Evolutionary conservation across 2,329 filamentous ascomycete genomes (phyloP), one percentile per base, ranked within the genome.

Genomic region (Tolypocladium pustulatum): DNA sequence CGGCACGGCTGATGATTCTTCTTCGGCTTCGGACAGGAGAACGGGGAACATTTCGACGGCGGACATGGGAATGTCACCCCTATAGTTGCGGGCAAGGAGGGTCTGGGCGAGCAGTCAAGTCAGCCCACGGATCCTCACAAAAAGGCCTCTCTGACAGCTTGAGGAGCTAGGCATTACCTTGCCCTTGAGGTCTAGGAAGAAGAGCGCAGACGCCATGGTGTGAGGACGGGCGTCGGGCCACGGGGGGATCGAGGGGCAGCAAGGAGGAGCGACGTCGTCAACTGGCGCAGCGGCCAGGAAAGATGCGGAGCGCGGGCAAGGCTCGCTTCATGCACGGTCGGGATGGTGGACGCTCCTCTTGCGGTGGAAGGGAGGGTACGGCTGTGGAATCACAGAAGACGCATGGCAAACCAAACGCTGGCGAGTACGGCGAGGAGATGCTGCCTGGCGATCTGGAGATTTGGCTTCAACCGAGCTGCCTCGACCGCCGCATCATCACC

Each of bases 101-200:
- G 94, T 97, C 92, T 96, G 73, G 59, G 58, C n/a, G 58, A 61
- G 40, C 56, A 59, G 36, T 13, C 55, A 65, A 52, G 64, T 69
- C 65, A 69, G 66, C 34, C 38, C 2, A 9, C 15, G 17, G 8
- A 22, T 15, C n/a, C 9, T 13, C 57, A 58, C 41, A 54, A 40
- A 30, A 38, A 32, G 9, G 9, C 13, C 27, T 20, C 1, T 30
- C 17, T 9, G 12, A n/a, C 8, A 25, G 17, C 38, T 2, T 15
- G 34, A 8, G 4, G 15, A 51, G 52, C 27, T 22, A 40, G 32
- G 27, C 3, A 65, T 56, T 68, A 95, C 91, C 89, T 99, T 99
- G 90, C 94, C 94, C 91, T 99, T 99, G 66, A 99, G 83, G 76
- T 99, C 94, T 69, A 99, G 88, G 75, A 99, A 99, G 84, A 99